Evolutionary conservation across 306 rosid species (phyloP).

Genomic region (Quercus dentata): DNA sequence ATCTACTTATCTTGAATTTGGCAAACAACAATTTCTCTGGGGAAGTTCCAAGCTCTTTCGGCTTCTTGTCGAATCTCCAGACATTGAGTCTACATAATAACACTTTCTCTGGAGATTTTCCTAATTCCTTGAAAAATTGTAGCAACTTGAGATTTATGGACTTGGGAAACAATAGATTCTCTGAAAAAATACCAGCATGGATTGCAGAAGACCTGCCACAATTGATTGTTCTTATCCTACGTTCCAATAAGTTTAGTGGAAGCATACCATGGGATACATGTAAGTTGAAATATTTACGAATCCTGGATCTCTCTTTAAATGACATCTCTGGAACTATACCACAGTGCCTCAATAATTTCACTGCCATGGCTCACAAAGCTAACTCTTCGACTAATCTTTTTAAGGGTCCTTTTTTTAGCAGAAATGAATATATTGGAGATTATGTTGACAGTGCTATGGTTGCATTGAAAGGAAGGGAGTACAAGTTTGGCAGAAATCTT

Average conservation of each 20-base stretch:
- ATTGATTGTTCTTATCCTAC: slow-evolving; percentile 13
- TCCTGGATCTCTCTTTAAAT: slow-evolving; percentile 13
- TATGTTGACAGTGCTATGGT: fast-evolving
- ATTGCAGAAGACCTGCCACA: not conserved
- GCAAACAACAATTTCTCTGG: not conserved
- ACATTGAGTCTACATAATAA: not conserved
- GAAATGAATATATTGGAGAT: too few relatives aligned
- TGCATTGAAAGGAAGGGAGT: not conserved
- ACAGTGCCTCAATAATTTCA: slow-evolving; percentile 8
- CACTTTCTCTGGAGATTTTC: not conserved
- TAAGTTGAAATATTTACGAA: not conserved
- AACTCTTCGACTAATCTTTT: too few relatives aligned
- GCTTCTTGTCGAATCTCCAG: fast-evolving
- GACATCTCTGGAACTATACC: not conserved
- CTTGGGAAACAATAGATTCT: slow-evolving; percentile 22
- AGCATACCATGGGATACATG: slow-evolving; percentile 17
- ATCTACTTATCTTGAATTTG: not conserved
- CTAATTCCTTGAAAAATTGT: not conserved
- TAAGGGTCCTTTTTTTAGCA: too few relatives aligned
- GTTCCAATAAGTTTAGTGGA: slow-evolving; percentile 5
- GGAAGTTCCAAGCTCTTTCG: not conserved
- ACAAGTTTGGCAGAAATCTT: not conserved
- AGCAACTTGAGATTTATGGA: not conserved
- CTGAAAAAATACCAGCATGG: slow-evolving; percentile 25
- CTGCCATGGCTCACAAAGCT: not conserved